phyloP scores from a whole-genome alignment of 2,329 filamentous ascomycete species.

The Orbilia ellipsospora region DNA sequence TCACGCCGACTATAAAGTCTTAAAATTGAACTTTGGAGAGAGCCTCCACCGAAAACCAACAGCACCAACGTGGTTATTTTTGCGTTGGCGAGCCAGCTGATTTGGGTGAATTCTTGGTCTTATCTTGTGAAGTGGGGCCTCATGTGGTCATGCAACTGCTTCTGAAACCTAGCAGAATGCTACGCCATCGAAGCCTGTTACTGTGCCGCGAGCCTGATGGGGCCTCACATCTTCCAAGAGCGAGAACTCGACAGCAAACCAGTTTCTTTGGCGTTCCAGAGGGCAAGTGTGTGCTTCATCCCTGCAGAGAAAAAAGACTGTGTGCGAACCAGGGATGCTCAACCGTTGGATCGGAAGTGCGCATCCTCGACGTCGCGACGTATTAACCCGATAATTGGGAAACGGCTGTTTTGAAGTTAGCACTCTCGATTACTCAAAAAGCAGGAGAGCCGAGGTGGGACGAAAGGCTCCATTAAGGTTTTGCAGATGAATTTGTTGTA shows the following conservation, averaged over 20 bases:
- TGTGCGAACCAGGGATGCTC: constrained; percentile 13
- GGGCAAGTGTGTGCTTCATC: constrained; percentile 2
- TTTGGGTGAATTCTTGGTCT: not conserved
- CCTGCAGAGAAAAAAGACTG: not conserved
- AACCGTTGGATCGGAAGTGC: constrained; percentile 31
- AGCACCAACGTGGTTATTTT: constrained; percentile 32
- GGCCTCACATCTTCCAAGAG: not conserved
- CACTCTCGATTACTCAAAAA: constrained; percentile 10
- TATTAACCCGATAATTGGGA: constrained; percentile 42
- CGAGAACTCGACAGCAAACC: constrained; percentile 3
- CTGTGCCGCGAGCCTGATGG: constrained; percentile 13
- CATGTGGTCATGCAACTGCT: constrained; percentile 27
- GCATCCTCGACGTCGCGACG: constrained; percentile 24
- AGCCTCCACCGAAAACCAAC: not conserved
- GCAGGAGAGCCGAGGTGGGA: not conserved
- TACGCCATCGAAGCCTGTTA: constrained; percentile 9
- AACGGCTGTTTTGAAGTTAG: constrained; percentile 31
- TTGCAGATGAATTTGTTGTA: constrained; percentile 1
- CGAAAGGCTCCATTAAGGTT: not conserved
- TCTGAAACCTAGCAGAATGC: constrained; percentile 29
- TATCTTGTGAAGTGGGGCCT: constrained; percentile 42
- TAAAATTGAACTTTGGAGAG: too few species aligned
- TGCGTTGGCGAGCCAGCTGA: constrained; percentile 25
- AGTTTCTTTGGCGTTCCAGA: constrained; percentile 18
- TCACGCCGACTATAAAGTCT: too few species aligned